Evolutionary conservation across 805 yeast species (phyloP).

Genomic region (Barnettozyma sucrosica): DNA sequence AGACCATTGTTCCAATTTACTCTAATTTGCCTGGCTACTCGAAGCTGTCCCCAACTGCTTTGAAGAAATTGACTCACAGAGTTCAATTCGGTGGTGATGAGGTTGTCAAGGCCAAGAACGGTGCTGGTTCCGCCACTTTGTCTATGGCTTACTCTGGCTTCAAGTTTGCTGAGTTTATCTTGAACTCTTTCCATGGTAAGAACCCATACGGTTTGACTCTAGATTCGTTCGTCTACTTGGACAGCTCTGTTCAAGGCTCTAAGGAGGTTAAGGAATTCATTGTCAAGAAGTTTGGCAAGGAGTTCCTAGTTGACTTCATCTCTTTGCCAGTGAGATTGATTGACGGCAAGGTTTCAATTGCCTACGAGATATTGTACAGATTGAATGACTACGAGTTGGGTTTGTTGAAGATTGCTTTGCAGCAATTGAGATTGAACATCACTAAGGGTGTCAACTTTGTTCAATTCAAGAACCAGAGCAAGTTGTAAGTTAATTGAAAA

Average conservation of each 20-base stretch:
- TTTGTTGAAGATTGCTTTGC: conserved; percentile 48
- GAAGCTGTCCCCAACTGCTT: conserved; percentile 18
- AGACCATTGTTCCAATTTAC: conserved; percentile 80
- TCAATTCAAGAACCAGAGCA: conserved; percentile 21
- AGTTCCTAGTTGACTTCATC: conserved; percentile 36
- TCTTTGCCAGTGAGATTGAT: conserved; percentile 59
- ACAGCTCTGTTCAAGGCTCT: conserved; percentile 26
- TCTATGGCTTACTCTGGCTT: conserved; percentile 95
- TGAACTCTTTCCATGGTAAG: conserved; percentile 6
- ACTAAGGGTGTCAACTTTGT: conserved; percentile 52
- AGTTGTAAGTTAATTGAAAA: conserved; percentile 13
- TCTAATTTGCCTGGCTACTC: conserved; percentile 19
- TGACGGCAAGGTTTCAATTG: conserved; percentile 51
- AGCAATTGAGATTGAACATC: conserved; percentile 49
- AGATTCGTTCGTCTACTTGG: conserved; percentile 48
- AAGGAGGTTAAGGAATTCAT: conserved; percentile 20
- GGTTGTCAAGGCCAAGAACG: conserved; percentile 91
- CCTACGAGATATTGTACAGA: conserved; percentile 45
- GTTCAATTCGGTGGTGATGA: conserved; percentile 97
- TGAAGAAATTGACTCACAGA: conserved; percentile 60
- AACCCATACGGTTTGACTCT: conserved; percentile 30
- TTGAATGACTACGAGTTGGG: conserved; percentile 49
- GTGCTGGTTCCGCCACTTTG: conserved; percentile 90
- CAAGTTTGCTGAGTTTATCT: conserved; percentile 52
- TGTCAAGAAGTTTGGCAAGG: conserved; percentile 14